Evolutionary conservation across 805 yeast species (phyloP), one percentile per base, ranked within the genome.

Genomic region (Yamadazyma laniorum): DNA sequence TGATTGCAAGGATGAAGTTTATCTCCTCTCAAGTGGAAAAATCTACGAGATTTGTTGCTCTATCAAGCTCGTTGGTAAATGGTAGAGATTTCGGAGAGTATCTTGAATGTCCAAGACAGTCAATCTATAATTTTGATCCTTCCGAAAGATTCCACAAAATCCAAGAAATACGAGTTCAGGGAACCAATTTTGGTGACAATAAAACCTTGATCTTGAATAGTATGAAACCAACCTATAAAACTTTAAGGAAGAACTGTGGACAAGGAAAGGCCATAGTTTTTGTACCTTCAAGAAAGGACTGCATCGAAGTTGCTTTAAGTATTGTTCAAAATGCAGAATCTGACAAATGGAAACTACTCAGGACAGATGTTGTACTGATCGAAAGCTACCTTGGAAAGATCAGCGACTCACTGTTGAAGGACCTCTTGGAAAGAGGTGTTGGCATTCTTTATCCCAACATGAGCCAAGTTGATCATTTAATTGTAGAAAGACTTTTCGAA

Each of bases 51-150:
- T 58, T 89, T 18, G 75, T 91, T n/a, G 90, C 79, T 0, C 62
- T 91, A 17, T 70, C 85, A 0, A 70, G 79, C 1, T 78, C 95
- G 2, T 56, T 91, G 27, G 79, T 93, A 0, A 85, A 82, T 52
- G 85, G 84, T 3, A 70, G 77, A 35, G 96, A 87, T 47, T 60
- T 90, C 41, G 91, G 85, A 1, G 86, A 82, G 37, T 93, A 98
- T 96, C 59, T 93, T 19, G 95, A 93, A 2, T 81, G 84, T 18
- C 49, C 72, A 1, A 82, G 79, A 50, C 64, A 59, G 15, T 69
- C 78, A 34, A 69, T 81, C 5, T 87, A 70, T 65, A 89, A 88
- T 51, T 89, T 84, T 55, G 72, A 79, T 13, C 80, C 95, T 0
- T 65, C 65, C 34, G 82, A 79, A 30, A 67, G 91, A 40, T 63